Evolutionary conservation across 306 rosid species (phyloP).

Genomic region (Astragalus glycyphyllos): DNA sequence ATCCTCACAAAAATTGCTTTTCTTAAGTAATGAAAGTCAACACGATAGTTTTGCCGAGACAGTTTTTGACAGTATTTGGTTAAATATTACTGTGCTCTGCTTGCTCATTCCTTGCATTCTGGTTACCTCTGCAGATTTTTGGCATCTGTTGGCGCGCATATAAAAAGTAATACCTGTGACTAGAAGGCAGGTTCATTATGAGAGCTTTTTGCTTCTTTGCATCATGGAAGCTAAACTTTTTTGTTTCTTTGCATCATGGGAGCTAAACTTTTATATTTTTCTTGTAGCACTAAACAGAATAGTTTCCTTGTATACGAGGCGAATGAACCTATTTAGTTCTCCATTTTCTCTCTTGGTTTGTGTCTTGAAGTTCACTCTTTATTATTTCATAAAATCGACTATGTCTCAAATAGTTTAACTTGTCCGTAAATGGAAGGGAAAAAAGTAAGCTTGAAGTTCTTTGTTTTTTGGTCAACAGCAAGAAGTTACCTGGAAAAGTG

Average conservation of each 20-base stretch:
- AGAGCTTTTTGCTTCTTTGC: constrained; percentile 17
- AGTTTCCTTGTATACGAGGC: constrained; percentile 30
- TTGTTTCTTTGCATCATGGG: neutral
- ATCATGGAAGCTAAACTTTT: neutral
- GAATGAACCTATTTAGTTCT: constrained; percentile 14
- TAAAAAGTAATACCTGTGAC: neutral
- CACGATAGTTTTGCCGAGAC: too few relatives aligned
- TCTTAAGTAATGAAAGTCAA: too few relatives aligned
- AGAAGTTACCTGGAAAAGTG: too few relatives aligned
- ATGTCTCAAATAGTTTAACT: neutral
- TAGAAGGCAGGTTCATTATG: constrained; percentile 30
- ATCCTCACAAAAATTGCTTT: too few relatives aligned
- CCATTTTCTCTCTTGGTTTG: neutral
- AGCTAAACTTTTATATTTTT: constrained; percentile 11
- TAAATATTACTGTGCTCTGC: neutral
- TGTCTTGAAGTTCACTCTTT: too few relatives aligned
- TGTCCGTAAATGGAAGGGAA: neutral
- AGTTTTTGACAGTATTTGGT: too few relatives aligned
- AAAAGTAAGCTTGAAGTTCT: neutral
- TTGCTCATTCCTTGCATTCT: neutral
- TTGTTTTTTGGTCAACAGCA: too few relatives aligned
- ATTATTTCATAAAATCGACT: neutral
- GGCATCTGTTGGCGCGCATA: neutral
- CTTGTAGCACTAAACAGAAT: constrained; percentile 33
- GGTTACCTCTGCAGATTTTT: constrained; percentile 42